Evolutionary conservation across 768 basidiomycete species (phyloP).

Genomic region (Lactarius quietus): DNA sequence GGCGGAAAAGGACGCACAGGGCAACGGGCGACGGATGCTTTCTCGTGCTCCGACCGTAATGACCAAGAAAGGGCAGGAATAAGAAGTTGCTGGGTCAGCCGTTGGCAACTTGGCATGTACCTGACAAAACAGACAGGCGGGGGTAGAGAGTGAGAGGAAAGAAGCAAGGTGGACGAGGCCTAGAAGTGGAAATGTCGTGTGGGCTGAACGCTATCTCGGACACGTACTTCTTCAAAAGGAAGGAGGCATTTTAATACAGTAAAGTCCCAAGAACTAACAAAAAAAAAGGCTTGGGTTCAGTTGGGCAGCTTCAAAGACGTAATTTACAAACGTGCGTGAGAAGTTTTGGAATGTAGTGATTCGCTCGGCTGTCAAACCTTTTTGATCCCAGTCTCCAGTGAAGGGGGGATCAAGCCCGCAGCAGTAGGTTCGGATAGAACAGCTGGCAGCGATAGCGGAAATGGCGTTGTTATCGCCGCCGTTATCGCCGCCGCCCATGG

Average conservation of each 20-base stretch:
- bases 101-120: background rate
- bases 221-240: constrained; percentile 4
- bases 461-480: background rate
- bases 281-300: background rate
- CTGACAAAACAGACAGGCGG: background rate
- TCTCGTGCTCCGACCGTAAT: background rate
- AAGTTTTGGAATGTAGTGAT: background rate
- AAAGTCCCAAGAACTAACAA: background rate
- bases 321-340: constrained; percentile 2
- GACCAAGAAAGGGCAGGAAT: background rate
- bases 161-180: too few species aligned
- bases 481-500: background rate
- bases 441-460: background rate
- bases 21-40: background rate
- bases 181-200: background rate
- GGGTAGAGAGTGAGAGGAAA: background rate
- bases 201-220: constrained; percentile 3
- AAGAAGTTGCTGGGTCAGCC: background rate
- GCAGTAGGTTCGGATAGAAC: background rate
- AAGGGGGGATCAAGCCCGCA: background rate
- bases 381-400: background rate
- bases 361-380: background rate
- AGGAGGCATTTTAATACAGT: background rate
- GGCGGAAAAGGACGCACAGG: background rate
- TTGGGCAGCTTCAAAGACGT: background rate